A percentile compares a stretch with the other conserved stretches of the same genome.
These are phyloP conservation scores for Rutstroemia sydowiana DNA, from an alignment of 2,329 filamentous ascomycete species.

Conservation along the genomic window DNA sequence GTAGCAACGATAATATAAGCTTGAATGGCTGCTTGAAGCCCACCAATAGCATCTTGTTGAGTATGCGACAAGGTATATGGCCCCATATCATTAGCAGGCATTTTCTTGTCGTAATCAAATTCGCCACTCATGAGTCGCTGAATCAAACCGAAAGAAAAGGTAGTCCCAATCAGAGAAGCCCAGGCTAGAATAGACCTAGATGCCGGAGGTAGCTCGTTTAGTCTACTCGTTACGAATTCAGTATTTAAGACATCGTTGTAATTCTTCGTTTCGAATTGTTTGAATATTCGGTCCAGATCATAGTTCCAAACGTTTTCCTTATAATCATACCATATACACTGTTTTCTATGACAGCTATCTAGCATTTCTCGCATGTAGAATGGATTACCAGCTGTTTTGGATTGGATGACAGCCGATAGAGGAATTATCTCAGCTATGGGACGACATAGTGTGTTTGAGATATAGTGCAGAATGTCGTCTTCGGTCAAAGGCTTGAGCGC, in stretches of 20 bases:
- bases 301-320: conserved; percentile 75
- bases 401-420: conserved; percentile 76
- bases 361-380: conserved; percentile 92
- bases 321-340: conserved; percentile 89
- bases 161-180: conserved; percentile 74
- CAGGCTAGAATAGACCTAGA: conserved; percentile 77
- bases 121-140: conserved; percentile 70
- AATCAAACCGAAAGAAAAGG: conserved; percentile 77
- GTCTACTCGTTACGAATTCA: conserved; percentile 70
- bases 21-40: conserved; percentile 74
- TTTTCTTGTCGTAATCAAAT: conserved; percentile 46
- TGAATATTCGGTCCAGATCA: conserved; percentile 78
- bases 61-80: conserved; percentile 38
- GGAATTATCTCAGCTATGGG: conserved; percentile 65
- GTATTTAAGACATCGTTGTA: conserved; percentile 75
- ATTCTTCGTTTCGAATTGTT: conserved; percentile 71
- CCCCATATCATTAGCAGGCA: conserved; percentile 32
- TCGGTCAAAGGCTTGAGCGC: conserved; percentile 68
- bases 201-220: conserved; percentile 67
- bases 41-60: conserved; percentile 63
- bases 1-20: conserved; percentile 75
- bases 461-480: conserved; percentile 73
- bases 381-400: conserved; percentile 63
- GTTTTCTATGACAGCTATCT: conserved; percentile 75
- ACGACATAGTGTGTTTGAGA: conserved; percentile 72